phyloP scores from a whole-genome alignment of 2,329 filamentous ascomycete genomes.

The Phoma sp. region DNA sequence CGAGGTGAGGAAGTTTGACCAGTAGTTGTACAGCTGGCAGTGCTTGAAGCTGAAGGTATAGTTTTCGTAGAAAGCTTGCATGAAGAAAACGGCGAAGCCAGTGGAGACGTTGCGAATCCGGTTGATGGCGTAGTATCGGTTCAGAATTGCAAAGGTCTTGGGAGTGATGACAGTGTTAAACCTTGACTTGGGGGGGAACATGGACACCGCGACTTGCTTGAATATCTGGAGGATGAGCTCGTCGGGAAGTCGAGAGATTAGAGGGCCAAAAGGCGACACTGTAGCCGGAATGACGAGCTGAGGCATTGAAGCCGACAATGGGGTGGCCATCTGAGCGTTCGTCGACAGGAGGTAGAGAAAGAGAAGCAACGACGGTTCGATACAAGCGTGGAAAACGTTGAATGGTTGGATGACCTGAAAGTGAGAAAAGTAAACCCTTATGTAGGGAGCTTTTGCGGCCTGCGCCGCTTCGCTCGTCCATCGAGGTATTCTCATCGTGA shows the following conservation, averaged over 20 bases:
- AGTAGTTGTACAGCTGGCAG: not conserved
- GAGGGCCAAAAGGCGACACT: conserved; percentile 5
- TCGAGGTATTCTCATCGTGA: conserved; percentile 14
- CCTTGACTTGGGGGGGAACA: not conserved
- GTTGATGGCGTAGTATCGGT: conserved; percentile 5
- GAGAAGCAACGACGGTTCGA: not conserved
- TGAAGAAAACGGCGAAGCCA: conserved; percentile 12
- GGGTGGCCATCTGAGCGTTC: not conserved
- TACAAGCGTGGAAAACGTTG: not conserved
- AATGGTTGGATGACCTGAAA: not conserved
- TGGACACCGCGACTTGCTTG: conserved; percentile 1
- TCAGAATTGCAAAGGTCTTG: conserved; percentile 10
- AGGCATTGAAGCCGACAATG: conserved; percentile 2
- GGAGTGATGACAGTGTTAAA: conserved; percentile 9
- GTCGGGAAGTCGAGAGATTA: conserved; percentile 19
- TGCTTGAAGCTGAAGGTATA: conserved; percentile 11
- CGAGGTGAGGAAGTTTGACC: not conserved
- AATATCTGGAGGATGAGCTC: conserved; percentile 25
- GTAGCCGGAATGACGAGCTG: conserved; percentile 6
- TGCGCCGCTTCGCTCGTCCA: not conserved
- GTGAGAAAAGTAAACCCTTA: not conserved
- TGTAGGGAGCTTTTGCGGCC: not conserved
- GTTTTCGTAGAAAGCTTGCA: conserved; percentile 18
- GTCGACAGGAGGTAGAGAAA: not conserved
- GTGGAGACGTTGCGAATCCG: conserved; percentile 13